A percentile compares a stretch with the other conserved stretches of the same genome.
Evolutionary conservation across 2,329 filamentous ascomycete species (phyloP).

Genomic region (Metarhizium anisopliae): DNA sequence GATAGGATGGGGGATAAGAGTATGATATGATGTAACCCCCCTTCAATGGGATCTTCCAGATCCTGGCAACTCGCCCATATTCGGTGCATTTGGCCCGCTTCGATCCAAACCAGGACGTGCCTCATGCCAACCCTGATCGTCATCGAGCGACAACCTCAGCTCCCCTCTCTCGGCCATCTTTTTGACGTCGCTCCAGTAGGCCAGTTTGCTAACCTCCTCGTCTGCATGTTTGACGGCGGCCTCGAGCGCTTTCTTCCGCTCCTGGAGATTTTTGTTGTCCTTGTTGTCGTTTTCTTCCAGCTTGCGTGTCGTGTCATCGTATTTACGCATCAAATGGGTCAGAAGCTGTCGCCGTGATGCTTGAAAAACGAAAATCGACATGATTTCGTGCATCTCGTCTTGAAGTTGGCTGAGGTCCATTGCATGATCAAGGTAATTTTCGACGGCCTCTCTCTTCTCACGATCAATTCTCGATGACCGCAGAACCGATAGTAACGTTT

Average conservation of each 20-base stretch:
- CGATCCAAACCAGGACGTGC: slow-evolving; percentile 44
- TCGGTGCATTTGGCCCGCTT: slow-evolving; percentile 37
- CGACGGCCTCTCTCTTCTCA: slow-evolving; percentile 79
- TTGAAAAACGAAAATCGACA: slow-evolving; percentile 84
- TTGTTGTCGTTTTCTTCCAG: slow-evolving; percentile 30
- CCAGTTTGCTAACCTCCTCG: slow-evolving; percentile 68
- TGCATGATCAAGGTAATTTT: slow-evolving; percentile 71
- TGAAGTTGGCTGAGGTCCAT: slow-evolving; percentile 70
- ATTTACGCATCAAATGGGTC: slow-evolving; percentile 54
- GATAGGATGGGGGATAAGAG: not conserved
- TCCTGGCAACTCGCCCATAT: slow-evolving; percentile 11
- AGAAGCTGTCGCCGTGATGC: slow-evolving; percentile 73
- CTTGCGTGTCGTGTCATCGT: slow-evolving; percentile 30
- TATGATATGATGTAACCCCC: not conserved
- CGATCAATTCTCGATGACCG: slow-evolving; percentile 71
- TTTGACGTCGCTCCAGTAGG: slow-evolving; percentile 83
- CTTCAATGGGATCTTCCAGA: not conserved
- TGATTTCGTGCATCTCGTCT: slow-evolving; percentile 72
- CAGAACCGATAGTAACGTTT: slow-evolving; percentile 59
- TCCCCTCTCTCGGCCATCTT: slow-evolving; percentile 51
- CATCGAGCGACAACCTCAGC: slow-evolving; percentile 33
- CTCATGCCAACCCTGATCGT: slow-evolving; percentile 24
- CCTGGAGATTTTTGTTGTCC: slow-evolving; percentile 20
- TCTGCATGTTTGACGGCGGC: slow-evolving; percentile 69
- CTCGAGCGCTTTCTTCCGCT: slow-evolving; percentile 58